Conservation (phyloP, 192 early-diverging fungal genomes). For the Umbelopsis isabellina region DNA sequence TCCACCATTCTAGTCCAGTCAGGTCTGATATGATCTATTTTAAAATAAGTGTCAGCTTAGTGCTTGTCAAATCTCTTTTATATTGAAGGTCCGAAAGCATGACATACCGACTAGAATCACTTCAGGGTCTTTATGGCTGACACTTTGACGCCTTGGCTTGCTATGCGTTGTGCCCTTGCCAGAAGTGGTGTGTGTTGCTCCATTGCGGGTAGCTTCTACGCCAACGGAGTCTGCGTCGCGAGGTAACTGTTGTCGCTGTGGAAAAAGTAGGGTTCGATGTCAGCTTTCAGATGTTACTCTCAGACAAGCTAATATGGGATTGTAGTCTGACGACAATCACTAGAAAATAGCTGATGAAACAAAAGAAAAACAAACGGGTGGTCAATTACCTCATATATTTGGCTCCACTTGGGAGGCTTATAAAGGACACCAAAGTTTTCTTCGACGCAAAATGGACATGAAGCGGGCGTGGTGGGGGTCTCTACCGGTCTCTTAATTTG, state of each 20-base stretch:
- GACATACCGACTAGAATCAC: constrained; percentile 68
- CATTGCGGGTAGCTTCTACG: neutral
- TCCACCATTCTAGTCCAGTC: constrained; percentile 58
- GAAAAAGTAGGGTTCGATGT: no score
- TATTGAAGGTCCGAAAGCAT: neutral
- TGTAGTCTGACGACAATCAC: no score
- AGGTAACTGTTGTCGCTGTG: neutral
- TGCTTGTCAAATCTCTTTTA: no score
- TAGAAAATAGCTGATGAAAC: neutral
- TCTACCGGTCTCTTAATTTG: constrained; percentile 90
- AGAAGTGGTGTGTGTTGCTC: constrained; percentile 39
- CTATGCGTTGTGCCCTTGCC: constrained; percentile 15
- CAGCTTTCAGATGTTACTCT: no score
- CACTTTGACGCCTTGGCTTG: constrained; percentile 47
- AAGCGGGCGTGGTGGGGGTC: constrained; percentile 61
- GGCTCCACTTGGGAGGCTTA: constrained; percentile 47
- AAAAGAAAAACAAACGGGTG: neutral
- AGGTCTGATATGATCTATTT: constrained; percentile 70
- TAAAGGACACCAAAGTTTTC: constrained; percentile 86
- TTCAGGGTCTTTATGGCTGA: constrained; percentile 59
- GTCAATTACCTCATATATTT: constrained; percentile 12
- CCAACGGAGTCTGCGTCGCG: neutral
- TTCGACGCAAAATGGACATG: constrained; percentile 89
- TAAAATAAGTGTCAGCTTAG: neutral
- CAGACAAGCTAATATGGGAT: no score